Base-by-base conservation (phyloP, 768 basidiomycete species). In the Psilocybe subaeruginosa region DNA sequence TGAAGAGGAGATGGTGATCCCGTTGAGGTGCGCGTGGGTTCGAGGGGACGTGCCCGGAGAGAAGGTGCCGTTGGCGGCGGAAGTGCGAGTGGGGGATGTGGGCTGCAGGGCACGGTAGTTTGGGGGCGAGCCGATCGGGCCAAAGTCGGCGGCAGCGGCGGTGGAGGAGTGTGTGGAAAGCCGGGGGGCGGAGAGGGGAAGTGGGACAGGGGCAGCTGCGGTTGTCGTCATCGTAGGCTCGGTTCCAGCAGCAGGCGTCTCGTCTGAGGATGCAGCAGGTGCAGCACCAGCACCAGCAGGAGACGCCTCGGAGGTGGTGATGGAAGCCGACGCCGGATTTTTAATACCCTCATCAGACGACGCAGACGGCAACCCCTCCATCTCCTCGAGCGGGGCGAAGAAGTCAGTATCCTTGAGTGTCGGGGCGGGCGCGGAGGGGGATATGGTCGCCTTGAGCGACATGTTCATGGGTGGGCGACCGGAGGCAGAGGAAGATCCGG, bases 61-160 rank as follows among this genome's bases (percentile, higher is more conserved):
- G 66, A 83, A 80, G 0, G 73, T 61, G 41, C 66, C 60, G 19
- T 69, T 69, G 58, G 76, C 84, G 54, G 76, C 65, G 56, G 8
- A 12, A 5, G 41, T n/a, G 41, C 77, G 75, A 23, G 77, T 63
- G 59, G 79, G 66, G 14, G 75, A 75, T 1, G 66, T 71, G 2
- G 71, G 69, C 35, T 76, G 59, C 30, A 64, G 60, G 46, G 66
- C 58, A 17, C 73, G 70, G 43, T 77, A 76, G 53, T 74, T 82
- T 1, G 93, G 89, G 8, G 92, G 90, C 3, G 91, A 92, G 2
- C 93, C 93, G 62, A 94, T 92, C 14, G 93, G 91, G 8, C 92
- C 92, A 66, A 91, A 88, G 70, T 91, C 91, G 50, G 78, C 72
- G 55, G 77, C 70, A 54, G 77, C 71, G 33, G 79, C 91, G 48